Conservation (phyloP, 1,284 basidiomycete species). For the Cutaneotrichosporon cavernicola region DNA sequence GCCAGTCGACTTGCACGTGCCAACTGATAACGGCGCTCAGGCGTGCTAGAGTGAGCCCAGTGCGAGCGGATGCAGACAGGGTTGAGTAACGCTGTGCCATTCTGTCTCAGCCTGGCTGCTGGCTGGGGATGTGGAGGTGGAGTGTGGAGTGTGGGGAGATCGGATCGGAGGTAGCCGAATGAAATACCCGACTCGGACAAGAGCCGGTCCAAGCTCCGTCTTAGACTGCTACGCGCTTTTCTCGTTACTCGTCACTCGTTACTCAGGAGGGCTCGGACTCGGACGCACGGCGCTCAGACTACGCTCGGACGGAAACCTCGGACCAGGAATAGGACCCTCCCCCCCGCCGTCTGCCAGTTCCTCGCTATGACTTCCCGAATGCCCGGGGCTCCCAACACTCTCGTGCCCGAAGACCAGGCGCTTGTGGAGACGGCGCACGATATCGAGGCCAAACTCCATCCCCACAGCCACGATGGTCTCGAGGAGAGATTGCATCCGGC, state of each 20-base stretch:
- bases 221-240: neutral
- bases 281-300: neutral
- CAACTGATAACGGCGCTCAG: no score
- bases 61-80: no score
- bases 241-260: neutral
- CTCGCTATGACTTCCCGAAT: neutral
- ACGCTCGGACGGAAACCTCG: neutral
- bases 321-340: neutral
- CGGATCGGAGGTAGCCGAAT: conserved; percentile 7
- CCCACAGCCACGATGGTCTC: neutral
- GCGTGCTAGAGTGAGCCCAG: no score
- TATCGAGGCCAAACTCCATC: neutral
- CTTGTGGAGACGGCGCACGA: neutral
- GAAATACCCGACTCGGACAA: neutral
- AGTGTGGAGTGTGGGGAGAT: conserved; percentile 33
- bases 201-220: neutral
- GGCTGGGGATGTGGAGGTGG: no score
- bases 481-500: conserved; percentile 21
- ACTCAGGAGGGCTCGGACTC: neutral
- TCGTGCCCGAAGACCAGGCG: conserved; percentile 3
- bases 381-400: neutral
- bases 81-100: no score
- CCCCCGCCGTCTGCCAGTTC: neutral
- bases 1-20: no score
- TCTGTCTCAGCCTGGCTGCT: no score